A percentile compares a stretch with the other conserved stretches of the same genome.
phyloP scores from a whole-genome alignment of 257 asterid species.

The Eucommia ulmoides region DNA sequence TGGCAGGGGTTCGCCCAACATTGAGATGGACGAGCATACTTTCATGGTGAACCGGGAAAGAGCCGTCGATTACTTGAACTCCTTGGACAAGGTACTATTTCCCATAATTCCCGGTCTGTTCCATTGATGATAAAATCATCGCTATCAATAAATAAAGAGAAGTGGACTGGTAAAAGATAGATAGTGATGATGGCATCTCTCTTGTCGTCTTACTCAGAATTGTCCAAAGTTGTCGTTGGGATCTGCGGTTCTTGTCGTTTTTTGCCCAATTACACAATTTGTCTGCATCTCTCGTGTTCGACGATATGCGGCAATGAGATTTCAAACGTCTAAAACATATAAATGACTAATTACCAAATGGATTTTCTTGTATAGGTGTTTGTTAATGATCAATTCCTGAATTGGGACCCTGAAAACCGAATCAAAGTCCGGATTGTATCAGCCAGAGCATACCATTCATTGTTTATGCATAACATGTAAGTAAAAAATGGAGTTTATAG shows the following conservation, averaged over 20 bases:
- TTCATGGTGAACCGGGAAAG: neutral
- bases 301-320: neutral
- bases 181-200: neutral
- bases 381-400: neutral
- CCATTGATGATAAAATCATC: neutral
- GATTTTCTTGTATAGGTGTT: neutral
- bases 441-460: slow-evolving; percentile 12
- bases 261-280: too few relatives aligned
- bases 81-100: neutral
- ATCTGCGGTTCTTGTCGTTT: slow-evolving; percentile 6
- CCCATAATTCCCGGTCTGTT: neutral
- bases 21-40: neutral
- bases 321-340: neutral
- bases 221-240: neutral
- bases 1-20: neutral
- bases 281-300: too few relatives aligned
- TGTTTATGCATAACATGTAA: slow-evolving; percentile 54
- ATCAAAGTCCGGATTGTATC: neutral
- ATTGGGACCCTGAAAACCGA: neutral
- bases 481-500: too few relatives aligned
- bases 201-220: neutral
- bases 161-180: neutral
- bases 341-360: neutral
- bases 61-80: neutral
- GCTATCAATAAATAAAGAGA: neutral